phyloP scores from a whole-genome alignment of 768 basidiomycete genomes.

The Lactarius pseudohatsudake region DNA sequence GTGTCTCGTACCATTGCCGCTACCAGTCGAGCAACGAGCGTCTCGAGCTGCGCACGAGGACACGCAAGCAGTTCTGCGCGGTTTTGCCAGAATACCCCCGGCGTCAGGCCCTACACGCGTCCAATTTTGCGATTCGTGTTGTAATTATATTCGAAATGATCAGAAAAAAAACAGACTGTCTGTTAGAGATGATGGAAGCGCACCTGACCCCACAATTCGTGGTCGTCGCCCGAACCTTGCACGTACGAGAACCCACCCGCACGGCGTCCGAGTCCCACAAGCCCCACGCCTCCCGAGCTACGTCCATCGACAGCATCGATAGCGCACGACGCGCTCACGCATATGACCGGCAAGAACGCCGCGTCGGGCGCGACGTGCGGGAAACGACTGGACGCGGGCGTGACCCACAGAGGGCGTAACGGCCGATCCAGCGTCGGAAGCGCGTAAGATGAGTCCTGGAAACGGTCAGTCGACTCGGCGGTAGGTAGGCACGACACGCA shows the following conservation, averaged over 20 bases:
- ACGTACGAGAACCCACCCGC: constrained; percentile 78
- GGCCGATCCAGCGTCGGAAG: constrained; percentile 62
- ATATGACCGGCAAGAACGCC: constrained; percentile 71
- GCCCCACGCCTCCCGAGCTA: constrained; percentile 37
- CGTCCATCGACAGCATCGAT: constrained; percentile 58
- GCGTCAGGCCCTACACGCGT: constrained; percentile 64
- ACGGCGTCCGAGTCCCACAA: constrained; percentile 58
- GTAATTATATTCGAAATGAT: not conserved
- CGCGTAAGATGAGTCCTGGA: constrained; percentile 68
- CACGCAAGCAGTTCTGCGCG: constrained; percentile 47
- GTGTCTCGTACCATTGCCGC: not conserved
- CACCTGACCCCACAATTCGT: constrained; percentile 86
- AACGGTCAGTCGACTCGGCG: not conserved
- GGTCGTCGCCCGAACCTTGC: constrained; percentile 94
- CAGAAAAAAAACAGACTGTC: not conserved
- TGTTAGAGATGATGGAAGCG: constrained; percentile 24
- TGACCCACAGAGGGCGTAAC: constrained; percentile 86
- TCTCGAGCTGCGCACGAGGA: constrained; percentile 49
- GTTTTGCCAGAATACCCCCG: constrained; percentile 68
- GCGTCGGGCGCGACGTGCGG: constrained; percentile 39
- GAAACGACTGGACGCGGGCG: constrained; percentile 61
- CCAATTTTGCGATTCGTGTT: not conserved
- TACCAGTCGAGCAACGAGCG: constrained; percentile 39
- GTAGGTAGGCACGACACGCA: constrained; percentile 36
- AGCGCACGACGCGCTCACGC: constrained; percentile 81